Evolutionary conservation across 345 rosid species (phyloP).

Genomic region (Eutrema yunnanense): DNA sequence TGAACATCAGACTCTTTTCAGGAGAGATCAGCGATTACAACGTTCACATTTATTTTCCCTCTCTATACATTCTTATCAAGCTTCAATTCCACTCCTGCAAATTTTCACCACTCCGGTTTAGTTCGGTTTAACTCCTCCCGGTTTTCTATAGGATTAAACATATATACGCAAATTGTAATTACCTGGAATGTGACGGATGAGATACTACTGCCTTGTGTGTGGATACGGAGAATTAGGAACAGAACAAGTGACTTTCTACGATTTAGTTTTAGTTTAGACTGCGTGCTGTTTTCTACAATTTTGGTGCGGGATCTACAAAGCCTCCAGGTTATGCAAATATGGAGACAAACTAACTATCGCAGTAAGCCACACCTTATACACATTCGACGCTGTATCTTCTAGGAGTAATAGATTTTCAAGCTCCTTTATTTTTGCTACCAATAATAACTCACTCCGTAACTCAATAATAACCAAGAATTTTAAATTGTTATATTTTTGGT

Average conservation of each 20-base stretch:
- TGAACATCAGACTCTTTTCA: constrained; percentile 24
- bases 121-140: background rate
- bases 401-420: background rate
- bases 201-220: constrained; percentile 32
- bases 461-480: too few relatives aligned
- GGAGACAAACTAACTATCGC: background rate
- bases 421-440: too few relatives aligned
- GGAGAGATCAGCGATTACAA: constrained; percentile 62
- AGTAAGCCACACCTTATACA: background rate
- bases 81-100: constrained; percentile 58
- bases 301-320: background rate
- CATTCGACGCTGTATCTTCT: background rate
- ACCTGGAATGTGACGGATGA: constrained; percentile 46
- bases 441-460: too few relatives aligned
- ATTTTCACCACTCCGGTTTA: background rate
- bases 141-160: background rate
- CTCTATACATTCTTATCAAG: constrained; percentile 50
- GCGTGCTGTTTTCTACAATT: background rate
- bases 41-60: constrained; percentile 61
- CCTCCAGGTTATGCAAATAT: background rate
- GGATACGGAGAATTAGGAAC: constrained; percentile 42
- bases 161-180: background rate
- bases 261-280: background rate
- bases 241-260: background rate
- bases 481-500: too few relatives aligned